Base-by-base conservation (phyloP, 495 filamentous ascomycete genomes). In the Pseudevernia furfuracea region DNA sequence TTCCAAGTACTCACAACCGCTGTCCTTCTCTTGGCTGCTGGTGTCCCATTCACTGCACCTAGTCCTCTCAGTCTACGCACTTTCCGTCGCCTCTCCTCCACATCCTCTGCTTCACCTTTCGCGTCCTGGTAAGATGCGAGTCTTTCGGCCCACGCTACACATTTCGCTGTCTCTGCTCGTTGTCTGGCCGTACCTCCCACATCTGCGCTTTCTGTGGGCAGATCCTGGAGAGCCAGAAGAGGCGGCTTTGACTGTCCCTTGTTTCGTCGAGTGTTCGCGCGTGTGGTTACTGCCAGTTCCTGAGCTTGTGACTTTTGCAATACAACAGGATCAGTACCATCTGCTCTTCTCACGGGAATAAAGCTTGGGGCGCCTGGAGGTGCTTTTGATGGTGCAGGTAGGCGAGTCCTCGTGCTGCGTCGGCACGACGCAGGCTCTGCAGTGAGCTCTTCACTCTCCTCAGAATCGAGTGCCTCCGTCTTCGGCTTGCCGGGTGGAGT, bases 241-340 rank as follows among this genome's bases (percentile, higher is more conserved):
- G 84, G 83, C 30, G 77, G 67, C 39, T 82, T 66, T 23, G 81
- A 72, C 62, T 77, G 76, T 17, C 84, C 83, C 63, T 81, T 81
- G 71, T 87, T 87, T 49, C 79, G 75, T 44, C 77, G 74, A 14
- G 85, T 87, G 68, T 87, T 86, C 7, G 74, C 74, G 57, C 79
- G 75, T 5, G 84, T 87, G 17, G 74, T 66, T 62, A 83, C 70
- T 1, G 82, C 79, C 23, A 86, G 68, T 58, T 85, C 78, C 66
- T 87, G 85, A 6, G 82, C 80, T 64, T 86, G 81, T 3, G 81
- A 81, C 53, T 78, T 78, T 64, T 83, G 79, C 12, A 84, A 71
- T 49, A 84, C 80, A 32, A 85, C 74, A 53, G 80, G 82, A 61
- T 85, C 82, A 8, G 74, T 77, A 12, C 81, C 81, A 66, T 84